Evolutionary conservation across 2,329 filamentous ascomycete species (phyloP).

Genomic region (Aspergillus intermedius): DNA sequence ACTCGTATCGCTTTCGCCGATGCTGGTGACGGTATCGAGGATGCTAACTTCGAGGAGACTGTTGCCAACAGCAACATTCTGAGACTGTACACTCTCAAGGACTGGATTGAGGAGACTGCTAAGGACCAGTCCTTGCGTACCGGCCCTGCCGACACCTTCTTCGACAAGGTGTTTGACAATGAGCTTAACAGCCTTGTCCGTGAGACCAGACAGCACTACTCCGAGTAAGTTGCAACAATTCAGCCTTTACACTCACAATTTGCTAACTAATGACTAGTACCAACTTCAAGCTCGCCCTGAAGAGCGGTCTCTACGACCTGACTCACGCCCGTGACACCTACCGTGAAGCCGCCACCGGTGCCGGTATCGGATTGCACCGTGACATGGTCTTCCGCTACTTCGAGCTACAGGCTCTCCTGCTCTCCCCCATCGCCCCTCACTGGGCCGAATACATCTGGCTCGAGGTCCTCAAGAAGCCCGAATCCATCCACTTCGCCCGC

Average conservation of each 20-base stretch:
- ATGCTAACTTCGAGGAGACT: slow-evolving; percentile 95
- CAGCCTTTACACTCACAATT: background rate
- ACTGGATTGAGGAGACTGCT: slow-evolving; percentile 85
- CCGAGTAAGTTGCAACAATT: slow-evolving; percentile 44
- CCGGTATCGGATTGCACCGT: slow-evolving; percentile 78
- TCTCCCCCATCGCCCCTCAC: slow-evolving; percentile 82
- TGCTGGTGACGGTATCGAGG: slow-evolving; percentile 86
- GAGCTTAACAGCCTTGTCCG: slow-evolving; percentile 80
- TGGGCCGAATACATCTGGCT: slow-evolving; percentile 93
- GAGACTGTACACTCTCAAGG: slow-evolving; percentile 71
- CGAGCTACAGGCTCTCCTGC: slow-evolving; percentile 74
- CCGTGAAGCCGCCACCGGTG: slow-evolving; percentile 70
- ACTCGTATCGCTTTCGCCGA: slow-evolving; percentile 87
- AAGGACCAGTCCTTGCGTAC: slow-evolving; percentile 68
- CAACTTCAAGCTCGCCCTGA: slow-evolving; percentile 79
- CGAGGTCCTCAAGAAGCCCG: slow-evolving; percentile 72
- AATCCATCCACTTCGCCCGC: slow-evolving; percentile 69
- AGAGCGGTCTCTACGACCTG: slow-evolving; percentile 84
- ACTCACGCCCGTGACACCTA: slow-evolving; percentile 84
- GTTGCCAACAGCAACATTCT: slow-evolving; percentile 90
- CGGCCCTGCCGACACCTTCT: slow-evolving; percentile 69
- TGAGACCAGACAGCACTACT: slow-evolving; percentile 73
- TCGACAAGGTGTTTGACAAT: slow-evolving; percentile 86
- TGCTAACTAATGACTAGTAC: slow-evolving; percentile 42
- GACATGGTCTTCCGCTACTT: slow-evolving; percentile 74